Base-by-base conservation (phyloP, 768 basidiomycete species). In the Kockovaella imperatae region DNA sequence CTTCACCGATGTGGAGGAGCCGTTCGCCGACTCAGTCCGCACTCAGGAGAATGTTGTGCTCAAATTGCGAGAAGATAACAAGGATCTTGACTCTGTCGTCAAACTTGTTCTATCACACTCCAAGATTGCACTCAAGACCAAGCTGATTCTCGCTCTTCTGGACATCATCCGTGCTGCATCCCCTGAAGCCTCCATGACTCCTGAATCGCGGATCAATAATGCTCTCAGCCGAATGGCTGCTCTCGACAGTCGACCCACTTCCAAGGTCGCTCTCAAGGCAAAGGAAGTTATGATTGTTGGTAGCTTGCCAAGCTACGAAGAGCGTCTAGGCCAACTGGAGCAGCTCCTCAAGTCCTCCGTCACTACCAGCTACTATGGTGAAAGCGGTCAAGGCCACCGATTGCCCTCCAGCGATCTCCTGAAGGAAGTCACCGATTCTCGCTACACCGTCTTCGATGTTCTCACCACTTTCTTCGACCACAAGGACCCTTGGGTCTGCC, bases 391-490 rank as follows among this genome's bases (percentile, higher is more conserved):
- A 30, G 75, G 76, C 17, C 75, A 80, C 49, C 87, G 90, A 62
- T 78, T 79, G 1, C 95, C 93, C 7, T 85, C 87, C 17, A 75
- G 80, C 2, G 91, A 97, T 52, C 78, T 89, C 30, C 76, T 99
- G 60, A 82, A 82, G 65, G 95, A 99, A 73, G 79, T 99, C 23
- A 87, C 85, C 53, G 95, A 99, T 73, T 96, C 93, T 5, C 80
- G 87, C 35, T 97, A 91, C 73, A 90, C 88, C 13, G 91, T 97
- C 14, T 99, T 84, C 72, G 95, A 99, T 67, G 95, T 99, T 5
- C 79, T 99, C 39, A 89, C 91, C 3, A 79, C 87, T 5, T 99
- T 99, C 77, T 97, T 97, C 80, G 81, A 79, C 51, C 86, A 91
- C 65, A 68, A 76, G 15, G 90, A 97, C 59, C 77, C 83, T 30